Base-by-base conservation (phyloP, 441 rosid species). In the Aquilaria agallochum region DNA sequence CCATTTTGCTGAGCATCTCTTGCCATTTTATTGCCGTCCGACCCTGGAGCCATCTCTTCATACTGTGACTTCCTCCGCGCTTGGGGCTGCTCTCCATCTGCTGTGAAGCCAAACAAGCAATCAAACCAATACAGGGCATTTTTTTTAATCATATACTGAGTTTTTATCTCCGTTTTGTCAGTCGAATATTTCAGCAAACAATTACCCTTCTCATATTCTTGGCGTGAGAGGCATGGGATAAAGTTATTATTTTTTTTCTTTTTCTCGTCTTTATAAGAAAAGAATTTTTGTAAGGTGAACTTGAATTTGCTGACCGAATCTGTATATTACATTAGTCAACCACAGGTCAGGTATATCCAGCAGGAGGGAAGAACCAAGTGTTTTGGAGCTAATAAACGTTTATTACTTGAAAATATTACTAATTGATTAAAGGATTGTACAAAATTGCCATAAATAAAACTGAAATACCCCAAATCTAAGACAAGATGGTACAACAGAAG, bases 81-180 rank as follows among this genome's bases (percentile, higher is more conserved):
- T 59, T 58, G 63, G 42, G 47, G 80, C 49, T 63, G 80, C 15
- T 71, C 80, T 58, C 78, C 80, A 71, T 84, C 90, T 83, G 89
- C 61, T 79, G 61, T 68, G 55, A 63, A 73, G 48, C 57, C 77
- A 75, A 60, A 70, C 57, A 62, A 69, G 48, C 36, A 63, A 52
- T 55, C 42, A n/a, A 53, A 72, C 68, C 46, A 32, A 64, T 13
- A 62, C 51, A 66, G 58, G 59, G 74, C 59, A 54, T 56, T 58
- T 49, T 59, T 36, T 62, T 65, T 64, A 53, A 64, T 51, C 14
- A 58, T 64, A 54, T 68, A 59, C 31, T 53, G 58, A 47, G 31
- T 20, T 20, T 20, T 20, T 4, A 3, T 36, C 42, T 36, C 42
- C 50, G 42, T 36, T 36, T 8, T 36, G 42, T 36, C 7, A 8